A percentile compares a stretch with the other conserved stretches of the same genome.
These are phyloP conservation scores for Cladophialophora bantiana DNA, from an alignment of 2,329 filamentous ascomycete genomes.

Conservation along the genomic window DNA sequence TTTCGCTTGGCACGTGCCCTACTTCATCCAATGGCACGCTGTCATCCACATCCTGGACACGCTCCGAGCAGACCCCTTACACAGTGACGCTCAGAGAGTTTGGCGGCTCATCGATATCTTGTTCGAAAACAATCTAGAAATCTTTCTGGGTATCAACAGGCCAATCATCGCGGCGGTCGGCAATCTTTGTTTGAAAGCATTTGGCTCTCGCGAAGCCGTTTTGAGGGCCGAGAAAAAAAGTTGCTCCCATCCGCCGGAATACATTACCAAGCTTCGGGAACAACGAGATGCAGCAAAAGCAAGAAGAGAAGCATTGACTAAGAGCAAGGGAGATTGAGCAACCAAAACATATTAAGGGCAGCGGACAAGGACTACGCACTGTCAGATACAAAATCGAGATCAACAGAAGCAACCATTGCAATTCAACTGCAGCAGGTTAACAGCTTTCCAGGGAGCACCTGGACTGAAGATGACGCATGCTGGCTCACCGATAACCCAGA, in stretches of 20 bases:
- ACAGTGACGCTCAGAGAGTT: conserved; percentile 44
- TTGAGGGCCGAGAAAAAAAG: not conserved
- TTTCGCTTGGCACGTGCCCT: conserved; percentile 47
- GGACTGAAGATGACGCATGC: not conserved
- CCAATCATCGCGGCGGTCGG: conserved; percentile 45
- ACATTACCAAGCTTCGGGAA: conserved; percentile 38
- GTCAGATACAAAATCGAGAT: not conserved
- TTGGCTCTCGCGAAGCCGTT: conserved; percentile 36
- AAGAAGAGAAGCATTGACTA: conserved; percentile 29
- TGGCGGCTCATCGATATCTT: conserved; percentile 47
- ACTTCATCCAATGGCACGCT: conserved; percentile 47
- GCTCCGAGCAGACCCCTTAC: conserved; percentile 45
- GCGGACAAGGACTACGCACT: not conserved
- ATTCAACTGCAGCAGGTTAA: not conserved
- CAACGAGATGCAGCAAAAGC: conserved; percentile 34
- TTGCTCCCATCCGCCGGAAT: conserved; percentile 28
- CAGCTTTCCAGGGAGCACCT: not conserved
- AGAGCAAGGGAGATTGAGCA: conserved; percentile 23
- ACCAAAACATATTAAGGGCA: not conserved
- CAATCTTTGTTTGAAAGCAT: conserved; percentile 46
- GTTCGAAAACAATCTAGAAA: conserved; percentile 45
- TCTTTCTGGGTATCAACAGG: conserved; percentile 41
- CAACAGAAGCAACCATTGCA: not conserved
- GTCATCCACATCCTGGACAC: conserved; percentile 48
- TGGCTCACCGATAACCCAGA: not conserved